These are phyloP conservation scores for Saitozyma sp. DNA, from an alignment of 768 basidiomycete species.

Conservation along the genomic window DNA sequence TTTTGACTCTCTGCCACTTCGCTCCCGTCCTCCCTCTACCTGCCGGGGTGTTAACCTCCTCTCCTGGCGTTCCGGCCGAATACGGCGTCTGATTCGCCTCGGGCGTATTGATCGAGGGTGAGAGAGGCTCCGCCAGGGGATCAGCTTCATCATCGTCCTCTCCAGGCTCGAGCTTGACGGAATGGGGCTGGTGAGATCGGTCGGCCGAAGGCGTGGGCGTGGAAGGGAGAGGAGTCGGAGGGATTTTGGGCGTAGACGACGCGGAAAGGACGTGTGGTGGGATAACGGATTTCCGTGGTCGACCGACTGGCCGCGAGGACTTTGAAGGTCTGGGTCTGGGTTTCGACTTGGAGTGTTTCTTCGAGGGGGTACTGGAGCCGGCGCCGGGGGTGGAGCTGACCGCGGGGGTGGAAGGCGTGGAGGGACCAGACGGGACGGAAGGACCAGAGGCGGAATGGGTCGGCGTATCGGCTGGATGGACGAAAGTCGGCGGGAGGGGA, in stretches of 20 bases:
- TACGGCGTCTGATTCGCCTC: constrained; percentile 1
- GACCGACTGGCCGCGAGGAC: constrained; percentile 1
- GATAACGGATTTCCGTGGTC: constrained; percentile 18
- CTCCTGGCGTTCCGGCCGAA: constrained; percentile 5
- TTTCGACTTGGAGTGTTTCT: constrained; percentile 1
- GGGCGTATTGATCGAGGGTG: not conserved
- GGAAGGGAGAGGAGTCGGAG: constrained; percentile 7
- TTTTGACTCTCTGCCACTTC: constrained; percentile 56
- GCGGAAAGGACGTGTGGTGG: constrained; percentile 26
- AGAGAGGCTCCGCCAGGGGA: constrained; percentile 5
- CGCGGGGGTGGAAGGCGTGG: not conserved
- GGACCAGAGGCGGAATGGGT: too few species aligned
- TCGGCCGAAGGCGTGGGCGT: constrained; percentile 2
- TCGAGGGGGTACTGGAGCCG: not conserved
- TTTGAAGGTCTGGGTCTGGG: not conserved
- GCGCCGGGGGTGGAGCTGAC: not conserved
- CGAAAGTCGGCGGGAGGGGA: too few species aligned
- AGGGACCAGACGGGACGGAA: too few species aligned
- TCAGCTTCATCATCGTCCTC: not conserved
- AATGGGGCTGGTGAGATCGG: constrained; percentile 2
- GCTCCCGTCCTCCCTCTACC: constrained; percentile 54
- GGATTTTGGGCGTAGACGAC: constrained; percentile 16
- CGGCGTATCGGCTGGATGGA: too few species aligned
- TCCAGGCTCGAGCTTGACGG: constrained; percentile 5
- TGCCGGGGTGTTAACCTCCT: not conserved